Conservation (phyloP, 805 yeast genomes). For the Candida silvicultrix region DNA sequence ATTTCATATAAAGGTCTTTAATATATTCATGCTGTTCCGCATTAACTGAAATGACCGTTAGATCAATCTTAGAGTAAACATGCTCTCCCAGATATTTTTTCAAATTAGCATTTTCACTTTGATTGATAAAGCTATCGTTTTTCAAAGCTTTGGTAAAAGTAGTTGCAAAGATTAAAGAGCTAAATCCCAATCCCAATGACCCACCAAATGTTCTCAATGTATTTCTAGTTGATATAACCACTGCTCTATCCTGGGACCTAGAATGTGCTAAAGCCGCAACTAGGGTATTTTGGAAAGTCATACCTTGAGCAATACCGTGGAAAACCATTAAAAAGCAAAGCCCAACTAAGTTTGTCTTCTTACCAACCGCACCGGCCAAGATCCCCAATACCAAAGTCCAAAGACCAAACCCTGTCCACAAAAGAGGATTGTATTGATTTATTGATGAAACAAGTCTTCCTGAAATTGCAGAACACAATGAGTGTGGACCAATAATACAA, state of each 20-base stretch:
- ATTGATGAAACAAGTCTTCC: constrained; percentile 10
- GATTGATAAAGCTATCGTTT: constrained; percentile 11
- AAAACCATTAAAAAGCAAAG: constrained; percentile 29
- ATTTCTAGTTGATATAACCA: constrained; percentile 51
- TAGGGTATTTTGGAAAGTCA: constrained; percentile 14
- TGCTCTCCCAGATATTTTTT: constrained; percentile 10
- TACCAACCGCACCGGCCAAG: constrained; percentile 6
- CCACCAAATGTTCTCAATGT: constrained; percentile 56
- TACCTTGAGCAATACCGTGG: constrained; percentile 33
- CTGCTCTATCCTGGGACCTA: constrained; percentile 50
- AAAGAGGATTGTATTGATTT: constrained; percentile 11
- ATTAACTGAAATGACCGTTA: constrained; percentile 3
- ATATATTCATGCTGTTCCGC: constrained; percentile 9
- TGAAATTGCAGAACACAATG: constrained; percentile 6
- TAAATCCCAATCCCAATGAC: constrained; percentile 49
- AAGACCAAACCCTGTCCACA: constrained; percentile 12
- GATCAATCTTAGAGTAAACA: constrained; percentile 13
- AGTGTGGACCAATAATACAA: constrained; percentile 12
- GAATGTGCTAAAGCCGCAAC: constrained; percentile 36
- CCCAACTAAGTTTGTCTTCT: constrained; percentile 22
- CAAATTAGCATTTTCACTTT: constrained; percentile 4
- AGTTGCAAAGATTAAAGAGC: constrained; percentile 17
- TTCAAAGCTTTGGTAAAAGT: constrained; percentile 6
- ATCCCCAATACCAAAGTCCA: constrained; percentile 10
- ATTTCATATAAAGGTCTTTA: constrained; percentile 11